Conservation (phyloP, 2,329 filamentous ascomycete genomes). For the Fusarium begoniae region DNA sequence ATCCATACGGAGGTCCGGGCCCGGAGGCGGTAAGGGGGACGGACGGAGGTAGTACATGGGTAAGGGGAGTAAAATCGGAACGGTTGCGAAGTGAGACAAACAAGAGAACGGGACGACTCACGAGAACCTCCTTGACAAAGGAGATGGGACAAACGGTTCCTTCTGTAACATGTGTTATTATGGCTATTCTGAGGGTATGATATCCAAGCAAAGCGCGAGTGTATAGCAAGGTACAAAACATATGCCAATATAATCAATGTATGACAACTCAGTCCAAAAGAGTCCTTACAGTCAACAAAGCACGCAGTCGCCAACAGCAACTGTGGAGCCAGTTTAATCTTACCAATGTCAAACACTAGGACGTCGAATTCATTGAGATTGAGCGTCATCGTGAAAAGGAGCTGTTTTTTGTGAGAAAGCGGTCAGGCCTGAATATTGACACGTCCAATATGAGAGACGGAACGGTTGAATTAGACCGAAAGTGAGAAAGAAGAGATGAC, state of each 20-base stretch:
- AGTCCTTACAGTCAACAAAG: not conserved
- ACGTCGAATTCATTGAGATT: slow-evolving; percentile 45
- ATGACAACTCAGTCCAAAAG: slow-evolving; percentile 1
- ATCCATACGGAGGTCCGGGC: slow-evolving; percentile 37
- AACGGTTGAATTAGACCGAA: not conserved
- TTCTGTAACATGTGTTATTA: slow-evolving; percentile 60
- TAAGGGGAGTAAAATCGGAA: slow-evolving; percentile 28
- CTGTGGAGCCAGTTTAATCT: slow-evolving; percentile 24
- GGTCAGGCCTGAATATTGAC: slow-evolving; percentile 28
- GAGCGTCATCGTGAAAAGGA: slow-evolving; percentile 31
- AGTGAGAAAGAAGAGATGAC: not conserved
- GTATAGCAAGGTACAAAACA: slow-evolving; percentile 10
- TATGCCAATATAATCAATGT: not conserved
- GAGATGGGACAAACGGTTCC: slow-evolving; percentile 85
- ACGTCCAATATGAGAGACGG: slow-evolving; percentile 14
- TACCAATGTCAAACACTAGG: slow-evolving; percentile 52
- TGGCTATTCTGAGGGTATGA: slow-evolving; percentile 23
- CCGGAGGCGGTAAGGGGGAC: slow-evolving; percentile 24
- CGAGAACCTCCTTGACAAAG: slow-evolving; percentile 84
- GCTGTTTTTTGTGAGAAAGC: slow-evolving; percentile 21
- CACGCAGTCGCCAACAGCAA: slow-evolving; percentile 3
- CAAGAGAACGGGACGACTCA: slow-evolving; percentile 58
- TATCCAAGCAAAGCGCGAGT: slow-evolving; percentile 1
- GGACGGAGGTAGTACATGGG: slow-evolving; percentile 23
- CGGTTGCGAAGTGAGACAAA: slow-evolving; percentile 22